Base-by-base conservation (phyloP, 2,329 filamentous ascomycete species). In the Clonostachys byssicola region DNA sequence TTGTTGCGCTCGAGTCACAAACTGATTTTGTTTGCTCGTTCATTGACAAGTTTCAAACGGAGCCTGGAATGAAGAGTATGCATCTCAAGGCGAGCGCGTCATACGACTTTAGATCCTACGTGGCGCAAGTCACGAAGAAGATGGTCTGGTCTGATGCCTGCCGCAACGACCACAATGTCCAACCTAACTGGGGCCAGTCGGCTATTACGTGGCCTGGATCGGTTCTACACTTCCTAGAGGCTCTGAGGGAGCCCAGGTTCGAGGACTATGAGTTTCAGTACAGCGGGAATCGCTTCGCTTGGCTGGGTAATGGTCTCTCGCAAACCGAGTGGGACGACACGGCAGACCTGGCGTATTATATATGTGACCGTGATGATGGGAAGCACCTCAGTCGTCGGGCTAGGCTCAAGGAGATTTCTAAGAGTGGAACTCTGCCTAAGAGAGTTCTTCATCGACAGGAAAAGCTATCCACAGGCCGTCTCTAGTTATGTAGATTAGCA, bases 161-260 rank as follows among this genome's bases (percentile, higher is more conserved):
- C 43, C 36, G 42, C 14, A 48, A 44, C 34, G 20, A 12, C 5
- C 43, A 45, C 38, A 48, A 48, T 30, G 35, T 41, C 42, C 17
- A 41, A 7, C 33, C 34, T 10, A 40, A 41, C 47, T 41, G 36
- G 36, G 20, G 23, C 12, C 30, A 20, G 35, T 6, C 39, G 20
- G 17, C 43, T 3, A 42, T 41, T 18, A n/a, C 18, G 8, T 57
- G 56, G 54, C 56, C 54, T 7, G 56, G 52, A 2, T 67, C 60
- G 14, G 70, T 71, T 6, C 58, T 78, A n/a, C 73, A 78, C 55
- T 75, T 72, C 51, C 68, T 77, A 42, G 71, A 78, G 52, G 66
- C 68, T 7, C 53, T 78, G 41, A 62, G 62, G 47, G 67, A 76
- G 42, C 56, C 71, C 1, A 61, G 74, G 0, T 58, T 64, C 38